Percentiles rank a stretch among this genome's conserved stretches.
Evolutionary conservation across 163 green algal genomes (phyloP).

Genomic region (Scenedesmus sp.): DNA sequence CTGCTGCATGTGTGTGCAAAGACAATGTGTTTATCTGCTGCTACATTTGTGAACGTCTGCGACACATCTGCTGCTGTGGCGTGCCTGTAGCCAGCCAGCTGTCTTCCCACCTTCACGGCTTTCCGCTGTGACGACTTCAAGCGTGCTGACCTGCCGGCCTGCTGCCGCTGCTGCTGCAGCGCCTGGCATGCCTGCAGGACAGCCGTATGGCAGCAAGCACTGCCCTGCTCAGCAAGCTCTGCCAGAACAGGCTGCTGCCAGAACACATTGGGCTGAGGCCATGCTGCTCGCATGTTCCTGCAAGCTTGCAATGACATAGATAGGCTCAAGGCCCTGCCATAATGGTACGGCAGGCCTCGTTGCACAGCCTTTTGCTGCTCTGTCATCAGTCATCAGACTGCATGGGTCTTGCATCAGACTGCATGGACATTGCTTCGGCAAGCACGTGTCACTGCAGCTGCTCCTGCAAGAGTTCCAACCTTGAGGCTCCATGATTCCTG

Average conservation of each 20-base stretch:
- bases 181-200: slow-evolving; percentile 32
- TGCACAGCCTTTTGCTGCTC: too few species aligned
- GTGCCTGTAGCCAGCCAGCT: neutral
- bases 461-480: too few species aligned
- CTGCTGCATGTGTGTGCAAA: neutral
- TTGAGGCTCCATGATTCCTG: too few species aligned
- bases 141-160: neutral
- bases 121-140: slow-evolving; percentile 22
- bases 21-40: too few species aligned
- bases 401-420: too few species aligned
- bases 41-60: too few species aligned
- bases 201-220: neutral
- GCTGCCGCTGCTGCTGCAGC: slow-evolving; percentile 39
- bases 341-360: too few species aligned
- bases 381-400: too few species aligned
- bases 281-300: neutral
- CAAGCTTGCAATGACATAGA: neutral
- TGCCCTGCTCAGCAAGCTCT: neutral
- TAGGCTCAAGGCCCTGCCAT: too few species aligned
- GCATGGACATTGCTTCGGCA: too few species aligned
- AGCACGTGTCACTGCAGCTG: neutral
- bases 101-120: neutral
- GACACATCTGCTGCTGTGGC: neutral
- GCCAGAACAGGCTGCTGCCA: neutral
- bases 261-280: too few species aligned